Evolutionary conservation across 1,284 basidiomycete species (phyloP), one percentile per base, ranked within the genome.

Genomic region (Vanrija sp.): DNA sequence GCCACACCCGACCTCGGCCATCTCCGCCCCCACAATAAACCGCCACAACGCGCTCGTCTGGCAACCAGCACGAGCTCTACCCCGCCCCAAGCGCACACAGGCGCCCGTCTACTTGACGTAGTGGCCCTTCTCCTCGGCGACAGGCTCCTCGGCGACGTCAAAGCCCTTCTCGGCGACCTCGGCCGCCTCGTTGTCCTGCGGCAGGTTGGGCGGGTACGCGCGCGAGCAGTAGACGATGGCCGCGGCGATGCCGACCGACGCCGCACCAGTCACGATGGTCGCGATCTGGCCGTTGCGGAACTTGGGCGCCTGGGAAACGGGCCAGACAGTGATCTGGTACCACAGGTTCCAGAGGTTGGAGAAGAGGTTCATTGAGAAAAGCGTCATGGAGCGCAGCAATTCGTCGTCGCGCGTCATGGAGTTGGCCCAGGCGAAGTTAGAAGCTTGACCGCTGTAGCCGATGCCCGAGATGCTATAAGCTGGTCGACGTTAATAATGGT

Each of bases 361-460:
- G 49, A 54, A 56, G 15, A 60, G 52, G 62, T 69, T 68, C 70
- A 72, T 72, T 18, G 56, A 57, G 50, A 62, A 66, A 12, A 73
- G 53, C 10, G 71, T 73, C 37, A 71, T 20, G 0, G 70, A 63
- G 27, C 71, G 62, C 18, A 73, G 56, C 27, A 66, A 60, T 43
- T 73, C 70, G 59, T 73, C 68, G 36, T 73, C 70, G 39, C 70
- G 58, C 18, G 63, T 67, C 27, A 69, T 41, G 20, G 59, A 47
- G 54, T 71, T 73, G 16, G 71, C 71, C 71, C 71, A 73, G 0
- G 69, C 69, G 49, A 70, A 71, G 57, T 73, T 73, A 22, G 59
- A 60, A 4, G 72, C 72, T 53, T 73, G 72, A 18, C 72, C 72
- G 0, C 67, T 66, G 45, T 70, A 71, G 0, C 68, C 69, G 36